These are phyloP conservation scores for Citropsis articulata DNA, from an alignment of 345 rosid species.

Conservation along the genomic window DNA sequence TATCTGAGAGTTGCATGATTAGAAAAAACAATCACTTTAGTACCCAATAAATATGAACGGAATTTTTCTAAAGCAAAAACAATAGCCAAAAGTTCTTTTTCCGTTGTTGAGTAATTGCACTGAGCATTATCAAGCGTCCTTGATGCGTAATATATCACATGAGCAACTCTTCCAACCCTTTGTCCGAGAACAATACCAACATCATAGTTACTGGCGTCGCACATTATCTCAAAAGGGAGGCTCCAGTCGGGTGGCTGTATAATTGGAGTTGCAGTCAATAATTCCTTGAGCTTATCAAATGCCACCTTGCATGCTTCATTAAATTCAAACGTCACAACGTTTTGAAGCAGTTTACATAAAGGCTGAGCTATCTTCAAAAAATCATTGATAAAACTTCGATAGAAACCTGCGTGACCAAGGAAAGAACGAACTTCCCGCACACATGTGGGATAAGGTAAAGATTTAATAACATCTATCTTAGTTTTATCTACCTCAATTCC, in stretches of 20 bases:
- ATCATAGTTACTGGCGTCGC: neutral
- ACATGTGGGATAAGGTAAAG: too few species aligned
- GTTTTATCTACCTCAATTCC: too few species aligned
- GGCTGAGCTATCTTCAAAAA: too few species aligned
- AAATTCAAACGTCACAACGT: too few species aligned
- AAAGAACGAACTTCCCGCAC: too few species aligned
- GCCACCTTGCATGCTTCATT: too few species aligned
- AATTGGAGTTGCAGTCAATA: neutral
- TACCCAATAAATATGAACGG: neutral
- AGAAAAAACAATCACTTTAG: neutral
- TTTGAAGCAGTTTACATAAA: too few species aligned
- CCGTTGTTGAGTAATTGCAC: neutral
- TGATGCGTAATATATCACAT: neutral
- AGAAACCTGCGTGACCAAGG: too few species aligned
- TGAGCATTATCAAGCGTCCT: neutral
- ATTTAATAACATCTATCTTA: too few species aligned
- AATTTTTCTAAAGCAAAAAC: too few species aligned
- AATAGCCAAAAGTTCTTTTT: neutral
- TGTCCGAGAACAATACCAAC: neutral
- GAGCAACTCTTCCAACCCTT: neutral
- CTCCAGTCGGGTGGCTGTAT: neutral
- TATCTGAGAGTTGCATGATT: neutral
- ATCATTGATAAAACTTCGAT: too few species aligned
- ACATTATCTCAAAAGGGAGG: neutral
- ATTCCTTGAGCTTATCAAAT: neutral